These are phyloP conservation scores for Lasiodiplodia citricola DNA, from an alignment of 2,329 filamentous ascomycete species.

Conservation along the genomic window DNA sequence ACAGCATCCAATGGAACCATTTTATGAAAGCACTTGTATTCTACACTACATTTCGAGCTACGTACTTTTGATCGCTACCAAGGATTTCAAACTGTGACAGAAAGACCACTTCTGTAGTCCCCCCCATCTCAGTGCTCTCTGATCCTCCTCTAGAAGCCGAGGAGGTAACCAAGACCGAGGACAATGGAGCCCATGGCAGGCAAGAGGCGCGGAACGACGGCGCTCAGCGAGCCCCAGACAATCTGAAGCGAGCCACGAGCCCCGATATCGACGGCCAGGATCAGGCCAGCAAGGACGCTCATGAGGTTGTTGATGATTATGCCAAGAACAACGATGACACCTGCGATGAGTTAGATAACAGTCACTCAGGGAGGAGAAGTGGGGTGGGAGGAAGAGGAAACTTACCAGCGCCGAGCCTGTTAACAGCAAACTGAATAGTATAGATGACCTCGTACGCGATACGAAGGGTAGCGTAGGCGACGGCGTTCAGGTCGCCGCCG, in stretches of 20 bases:
- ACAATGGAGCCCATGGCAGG: background rate
- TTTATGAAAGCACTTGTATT: no score
- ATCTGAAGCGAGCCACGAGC: background rate
- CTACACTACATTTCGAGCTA: no score
- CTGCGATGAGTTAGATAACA: background rate
- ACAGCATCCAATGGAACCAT: no score
- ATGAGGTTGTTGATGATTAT: background rate
- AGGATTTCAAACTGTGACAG: no score
- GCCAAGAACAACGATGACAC: background rate
- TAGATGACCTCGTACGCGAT: background rate
- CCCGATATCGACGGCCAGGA: background rate
- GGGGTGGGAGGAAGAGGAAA: background rate
- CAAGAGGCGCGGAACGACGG: background rate
- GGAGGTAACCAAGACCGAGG: background rate
- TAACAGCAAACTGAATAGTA: background rate
- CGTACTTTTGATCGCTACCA: no score
- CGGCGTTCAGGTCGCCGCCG: background rate
- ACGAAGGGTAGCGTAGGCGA: background rate
- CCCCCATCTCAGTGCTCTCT: background rate
- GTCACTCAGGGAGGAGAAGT: no score
- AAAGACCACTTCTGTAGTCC: no score
- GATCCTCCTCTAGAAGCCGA: background rate
- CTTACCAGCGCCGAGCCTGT: background rate
- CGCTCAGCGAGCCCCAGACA: background rate
- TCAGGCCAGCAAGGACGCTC: background rate